These are phyloP conservation scores for Cryptomeria japonica DNA, from an alignment of 75 land plant species.

Conservation along the genomic window DNA sequence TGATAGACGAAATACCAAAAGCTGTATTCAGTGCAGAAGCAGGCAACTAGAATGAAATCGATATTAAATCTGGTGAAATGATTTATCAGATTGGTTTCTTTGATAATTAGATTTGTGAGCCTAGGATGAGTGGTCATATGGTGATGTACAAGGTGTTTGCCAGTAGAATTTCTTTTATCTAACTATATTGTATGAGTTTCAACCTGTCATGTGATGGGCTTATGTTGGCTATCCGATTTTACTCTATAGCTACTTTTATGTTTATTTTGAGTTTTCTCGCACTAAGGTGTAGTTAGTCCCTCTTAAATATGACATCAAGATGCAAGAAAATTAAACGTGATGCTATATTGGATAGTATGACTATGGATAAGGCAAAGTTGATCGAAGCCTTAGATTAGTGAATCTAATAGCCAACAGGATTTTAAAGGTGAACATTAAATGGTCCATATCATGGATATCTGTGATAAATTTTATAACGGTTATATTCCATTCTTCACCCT, in stretches of 20 bases:
- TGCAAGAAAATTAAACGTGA: not conserved
- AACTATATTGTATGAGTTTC: not conserved
- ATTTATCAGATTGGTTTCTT: not conserved
- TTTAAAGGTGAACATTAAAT: not conserved
- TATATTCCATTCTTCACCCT: not conserved
- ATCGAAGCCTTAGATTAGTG: not conserved
- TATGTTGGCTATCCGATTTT: not conserved
- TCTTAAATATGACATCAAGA: not conserved
- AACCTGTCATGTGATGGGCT: not conserved
- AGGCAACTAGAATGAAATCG: not conserved
- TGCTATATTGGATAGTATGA: not conserved
- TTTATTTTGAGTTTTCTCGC: not conserved
- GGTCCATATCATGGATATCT: not conserved
- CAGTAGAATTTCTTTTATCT: no score
- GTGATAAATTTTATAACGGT: not conserved
- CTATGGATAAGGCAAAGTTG: not conserved
- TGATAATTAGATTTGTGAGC: not conserved
- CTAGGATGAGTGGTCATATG: not conserved
- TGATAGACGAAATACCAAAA: not conserved
- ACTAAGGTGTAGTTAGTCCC: not conserved
- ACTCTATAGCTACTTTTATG: not conserved
- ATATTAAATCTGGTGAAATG: not conserved
- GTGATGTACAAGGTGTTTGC: not conserved
- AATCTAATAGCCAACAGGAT: not conserved
- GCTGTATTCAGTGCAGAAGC: not conserved